These are phyloP conservation scores for Pichia sp. DNA, from an alignment of 1,139 yeast genomes.

Conservation along the genomic window DNA sequence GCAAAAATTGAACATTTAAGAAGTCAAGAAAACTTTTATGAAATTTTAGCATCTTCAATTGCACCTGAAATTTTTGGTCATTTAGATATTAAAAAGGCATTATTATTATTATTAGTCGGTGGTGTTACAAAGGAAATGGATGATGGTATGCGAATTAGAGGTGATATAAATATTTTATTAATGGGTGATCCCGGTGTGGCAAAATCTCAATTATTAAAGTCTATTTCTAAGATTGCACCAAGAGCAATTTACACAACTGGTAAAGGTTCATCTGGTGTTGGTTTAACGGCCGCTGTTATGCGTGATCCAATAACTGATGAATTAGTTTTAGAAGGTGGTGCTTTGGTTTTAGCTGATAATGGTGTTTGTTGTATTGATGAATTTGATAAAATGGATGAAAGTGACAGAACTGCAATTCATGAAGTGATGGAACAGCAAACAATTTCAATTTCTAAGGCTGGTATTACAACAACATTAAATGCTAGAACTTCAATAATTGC, in stretches of 20 bases:
- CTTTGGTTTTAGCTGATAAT: conserved; percentile 91
- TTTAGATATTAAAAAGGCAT: conserved; percentile 85
- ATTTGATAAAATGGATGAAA: conserved; percentile 97
- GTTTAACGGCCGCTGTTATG: conserved; percentile 98
- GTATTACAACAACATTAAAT: conserved; percentile 91
- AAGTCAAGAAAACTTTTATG: conserved; percentile 64
- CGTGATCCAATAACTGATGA: conserved; percentile 98
- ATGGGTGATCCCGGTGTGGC: conserved; percentile 99
- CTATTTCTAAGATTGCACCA: conserved; percentile 90
- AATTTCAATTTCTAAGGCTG: conserved; percentile 95
- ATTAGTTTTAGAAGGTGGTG: conserved; percentile 98
- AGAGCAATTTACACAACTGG: conserved; percentile 98
- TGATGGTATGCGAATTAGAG: conserved; percentile 96
- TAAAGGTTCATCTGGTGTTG: conserved; percentile 98
- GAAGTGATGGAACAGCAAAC: conserved; percentile 99
- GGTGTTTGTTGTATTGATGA: conserved; percentile 99
- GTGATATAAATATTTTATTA: conserved; percentile 91
- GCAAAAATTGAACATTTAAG: conserved; percentile 49
- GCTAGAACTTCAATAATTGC: conserved; percentile 95
- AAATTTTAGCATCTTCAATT: conserved; percentile 76
- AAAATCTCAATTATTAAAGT: conserved; percentile 89
- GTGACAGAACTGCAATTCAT: conserved; percentile 95
- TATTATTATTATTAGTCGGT: conserved; percentile 78
- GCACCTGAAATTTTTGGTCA: conserved; percentile 99
- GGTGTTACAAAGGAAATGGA: conserved; percentile 94